Base-by-base conservation (phyloP, 805 yeast species). In the Hemisphaericaspora nanyangensis region DNA sequence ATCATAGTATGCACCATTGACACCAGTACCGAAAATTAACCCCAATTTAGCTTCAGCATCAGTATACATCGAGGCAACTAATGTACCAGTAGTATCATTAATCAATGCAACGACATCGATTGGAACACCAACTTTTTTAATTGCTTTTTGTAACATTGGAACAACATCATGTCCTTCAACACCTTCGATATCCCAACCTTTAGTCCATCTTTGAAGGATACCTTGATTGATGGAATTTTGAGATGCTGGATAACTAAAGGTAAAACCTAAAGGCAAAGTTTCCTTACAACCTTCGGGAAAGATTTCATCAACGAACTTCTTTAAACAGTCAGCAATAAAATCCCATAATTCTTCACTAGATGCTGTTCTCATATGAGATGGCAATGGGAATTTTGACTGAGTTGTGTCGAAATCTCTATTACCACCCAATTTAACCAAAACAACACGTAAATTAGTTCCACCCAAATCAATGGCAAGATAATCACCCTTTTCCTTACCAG, bases 51-150 rank as follows among this genome's bases (percentile, higher is more conserved):
- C 82, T 52, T 79, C 80, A 27, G 91, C 79, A 60, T 91, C 95
- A 37, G 95, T 77, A 70, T 91, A 91, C 74, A 84, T 80, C 35
- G 97, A 89, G 25, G 98, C 98, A 46, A 91, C 95, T 55, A 91
- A 72, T 33, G 99, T 91, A 62, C 98, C 99, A 35, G 96, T 87
- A 49, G 99, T 91, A 64, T 91, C 99, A 68, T 90, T 91, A 65
- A 91, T 91, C 59, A 91, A 72, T 35, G 98, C 96, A 46, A 87
- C 89, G 42, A 91, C 95, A 34, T 79, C 74, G 54, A 90, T 85
- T 47, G 96, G 95, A 37, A 87, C 79, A 16, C 74, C 62, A 47
- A 70, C 69, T 50, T 72, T 72, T 48, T 75, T 70, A 48, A 91
- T 72, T 29, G 95, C 86, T 10, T 68, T 66, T 68, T 85, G 95